phyloP scores from a whole-genome alignment of 441 rosid species.

The Aquilaria agallochum region DNA sequence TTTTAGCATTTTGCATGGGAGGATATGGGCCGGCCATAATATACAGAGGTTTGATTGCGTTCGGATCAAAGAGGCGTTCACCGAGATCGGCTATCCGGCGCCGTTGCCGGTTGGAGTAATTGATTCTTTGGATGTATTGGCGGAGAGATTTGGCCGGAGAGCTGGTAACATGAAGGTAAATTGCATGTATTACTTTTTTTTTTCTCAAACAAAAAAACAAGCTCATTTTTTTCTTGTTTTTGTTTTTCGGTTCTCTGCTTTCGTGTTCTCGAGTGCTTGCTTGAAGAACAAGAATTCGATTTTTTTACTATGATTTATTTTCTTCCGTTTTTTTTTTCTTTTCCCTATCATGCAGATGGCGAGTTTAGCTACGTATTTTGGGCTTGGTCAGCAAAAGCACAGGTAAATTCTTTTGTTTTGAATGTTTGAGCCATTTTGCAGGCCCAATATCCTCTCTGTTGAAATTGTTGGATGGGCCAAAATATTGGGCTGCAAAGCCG shows the following conservation, averaged over 20 bases:
- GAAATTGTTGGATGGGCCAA: too few relatives aligned
- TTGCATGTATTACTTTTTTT: background rate
- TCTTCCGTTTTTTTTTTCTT: background rate
- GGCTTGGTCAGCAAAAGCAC: conserved; percentile 89
- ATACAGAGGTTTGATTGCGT: conserved; percentile 80
- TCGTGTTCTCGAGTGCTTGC: too few relatives aligned
- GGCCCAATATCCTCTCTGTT: too few relatives aligned
- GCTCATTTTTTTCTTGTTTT: background rate
- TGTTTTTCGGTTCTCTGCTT: background rate
- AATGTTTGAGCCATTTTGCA: too few relatives aligned
- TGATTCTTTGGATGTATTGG: conserved; percentile 79
- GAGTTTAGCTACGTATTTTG: conserved; percentile 79
- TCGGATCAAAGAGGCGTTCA: conserved; percentile 83
- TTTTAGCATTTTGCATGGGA: conserved; percentile 56
- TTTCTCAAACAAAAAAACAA: background rate
- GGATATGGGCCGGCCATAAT: conserved; percentile 96
- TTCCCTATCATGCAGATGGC: conserved; percentile 54
- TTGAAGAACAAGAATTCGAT: too few relatives aligned
- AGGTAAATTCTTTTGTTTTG: conserved; percentile 32
- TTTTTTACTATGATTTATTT: background rate
- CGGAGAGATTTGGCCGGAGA: conserved; percentile 72
- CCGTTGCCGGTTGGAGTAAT: conserved; percentile 67
- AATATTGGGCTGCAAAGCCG: too few relatives aligned
- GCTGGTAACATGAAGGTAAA: conserved; percentile 96
- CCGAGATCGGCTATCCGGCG: conserved; percentile 51